Base-by-base conservation (phyloP, 83 land plant species). In the Thuja plicata region DNA sequence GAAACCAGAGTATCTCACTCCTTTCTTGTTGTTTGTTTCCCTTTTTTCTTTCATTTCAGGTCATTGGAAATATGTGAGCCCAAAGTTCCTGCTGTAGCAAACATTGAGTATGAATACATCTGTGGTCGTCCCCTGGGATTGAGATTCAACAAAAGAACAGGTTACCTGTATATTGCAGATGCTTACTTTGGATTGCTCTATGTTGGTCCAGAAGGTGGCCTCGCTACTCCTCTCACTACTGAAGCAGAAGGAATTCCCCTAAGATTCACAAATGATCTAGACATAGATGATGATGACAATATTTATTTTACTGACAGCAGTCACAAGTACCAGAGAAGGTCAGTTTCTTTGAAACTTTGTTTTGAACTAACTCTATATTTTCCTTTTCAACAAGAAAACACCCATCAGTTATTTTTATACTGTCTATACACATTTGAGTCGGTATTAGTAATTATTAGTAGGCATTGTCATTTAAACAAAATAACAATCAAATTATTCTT, bases 71-170 rank as follows among this genome's bases (percentile, higher is more conserved):
- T 62, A 40, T 93, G 94, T 54, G 77, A 89, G 16, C 89, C 91
- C 10, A 87, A 82, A 86, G 74, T 24, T 21, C 91, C 93, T 12
- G 78, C 95, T 27, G 73, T 66, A 30, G 73, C 90, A 17, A 95
- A 92, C 24, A 89, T 90, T 57, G 89, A 89, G 34, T 35, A 82
- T 88, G 99, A 98, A 92, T 95, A 95, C 87, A 50, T 94, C 0
- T 98, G 99, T 84, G 99, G 99, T 15, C 92, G 99, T 70, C 99
- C 99, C 4, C 88, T 98, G 78, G 99, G 99, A 3, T 40, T 98
- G 87, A 73, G 92, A 71, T 94, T 98, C 86, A 66, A 93, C 41
- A 91, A 95, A 87, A 93, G 90, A 82, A 95, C 95, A 0, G 96
- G 98, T 60, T 93, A 97, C 43, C 95, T 98, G 9, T 97, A 92